A percentile compares a stretch with the other conserved stretches of the same genome.
Conservation (phyloP, 129 eudicot genomes). For the Flaveria bidentis region DNA sequence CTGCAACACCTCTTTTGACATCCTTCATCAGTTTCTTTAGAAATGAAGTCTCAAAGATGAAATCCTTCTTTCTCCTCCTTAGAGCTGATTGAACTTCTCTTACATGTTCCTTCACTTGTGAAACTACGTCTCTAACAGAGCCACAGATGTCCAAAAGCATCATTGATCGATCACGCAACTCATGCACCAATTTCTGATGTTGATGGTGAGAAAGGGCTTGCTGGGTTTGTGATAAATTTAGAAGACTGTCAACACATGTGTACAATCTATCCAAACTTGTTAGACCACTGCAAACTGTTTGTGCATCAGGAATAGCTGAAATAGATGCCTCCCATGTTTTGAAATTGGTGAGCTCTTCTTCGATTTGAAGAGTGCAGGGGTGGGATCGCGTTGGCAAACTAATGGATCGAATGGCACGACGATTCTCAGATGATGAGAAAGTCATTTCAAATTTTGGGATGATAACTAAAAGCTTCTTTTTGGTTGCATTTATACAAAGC, state of each 20-base stretch:
- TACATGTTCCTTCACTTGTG: conserved; percentile 35
- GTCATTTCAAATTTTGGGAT: conserved; percentile 33
- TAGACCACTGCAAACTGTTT: conserved; percentile 33
- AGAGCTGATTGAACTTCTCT: conserved; percentile 40
- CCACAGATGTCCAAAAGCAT: conserved; percentile 45
- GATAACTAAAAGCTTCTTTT: conserved; percentile 20
- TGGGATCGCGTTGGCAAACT: conserved; percentile 60
- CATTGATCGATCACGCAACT: conserved; percentile 40
- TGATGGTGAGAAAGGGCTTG: conserved; percentile 42
- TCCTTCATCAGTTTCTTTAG: conserved; percentile 40
- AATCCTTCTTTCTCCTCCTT: conserved; percentile 36
- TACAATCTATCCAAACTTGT: conserved; percentile 46
- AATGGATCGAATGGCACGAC: conserved; percentile 41
- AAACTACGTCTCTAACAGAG: conserved; percentile 32
- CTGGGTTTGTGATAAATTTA: conserved; percentile 33
- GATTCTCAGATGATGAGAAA: conserved; percentile 18
- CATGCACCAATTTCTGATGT: conserved; percentile 31
- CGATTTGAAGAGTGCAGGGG: conserved; percentile 40
- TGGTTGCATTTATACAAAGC: conserved; percentile 33
- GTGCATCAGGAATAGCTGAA: conserved; percentile 19
- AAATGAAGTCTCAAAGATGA: conserved; percentile 24
- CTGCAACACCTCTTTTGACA: conserved; percentile 24
- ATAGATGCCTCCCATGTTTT: conserved; percentile 33
- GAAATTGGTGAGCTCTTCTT: conserved; percentile 43
- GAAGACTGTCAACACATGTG: conserved; percentile 40